Evolutionary conservation across 2,329 filamentous ascomycete genomes (phyloP), one percentile per base, ranked within the genome.

Genomic region (Tolypocladium cylindrosporum): DNA sequence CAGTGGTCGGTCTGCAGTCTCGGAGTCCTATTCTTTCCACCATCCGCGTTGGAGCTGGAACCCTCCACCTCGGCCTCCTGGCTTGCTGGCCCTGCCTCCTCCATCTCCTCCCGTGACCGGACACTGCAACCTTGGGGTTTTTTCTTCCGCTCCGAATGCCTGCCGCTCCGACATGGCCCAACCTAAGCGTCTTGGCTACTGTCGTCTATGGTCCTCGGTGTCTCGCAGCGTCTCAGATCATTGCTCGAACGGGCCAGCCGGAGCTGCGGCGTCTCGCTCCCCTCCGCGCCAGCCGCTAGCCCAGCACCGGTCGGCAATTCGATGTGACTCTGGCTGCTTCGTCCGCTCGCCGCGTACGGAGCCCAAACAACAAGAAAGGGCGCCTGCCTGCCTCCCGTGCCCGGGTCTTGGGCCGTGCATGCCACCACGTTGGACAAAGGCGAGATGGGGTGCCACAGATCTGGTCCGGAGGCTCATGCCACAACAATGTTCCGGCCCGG

Each of bases 361-460:
- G 11, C n/a, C 50, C 50, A 10, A n/a, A 24, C 37, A 52, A 16
- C 27, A 13, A 19, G 6, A 9, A 41, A 31, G 43, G 37, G n/a
- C 41, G 31, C 55, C 37, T 56, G 48, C 31, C 48, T 19, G 48
- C 48, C 27, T 34, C 36, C 52, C 52, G 52, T 54, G 52, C 52
- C 52, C 27, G 52, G 36, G 36, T 16, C 48, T 48, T 43, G 53
- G 36, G 53, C 37, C 57, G 52, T 59, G 60, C 57, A 57, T 48
- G 52, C 55, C 50, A 57, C 58, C 52, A 61, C 64, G 68, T 69
- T 63, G 60, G 63, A 67, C 65, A 67, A 65, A 70, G 67, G 66
- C 69, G 67, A 73, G 71, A 73, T 73, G 70, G 70, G 63, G 72
- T 73, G 61, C 65, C 69, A 74, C 72, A 73, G 71, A 74, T 73